Conservation (phyloP, 805 yeast species). For the Nakazawaea populi region DNA sequence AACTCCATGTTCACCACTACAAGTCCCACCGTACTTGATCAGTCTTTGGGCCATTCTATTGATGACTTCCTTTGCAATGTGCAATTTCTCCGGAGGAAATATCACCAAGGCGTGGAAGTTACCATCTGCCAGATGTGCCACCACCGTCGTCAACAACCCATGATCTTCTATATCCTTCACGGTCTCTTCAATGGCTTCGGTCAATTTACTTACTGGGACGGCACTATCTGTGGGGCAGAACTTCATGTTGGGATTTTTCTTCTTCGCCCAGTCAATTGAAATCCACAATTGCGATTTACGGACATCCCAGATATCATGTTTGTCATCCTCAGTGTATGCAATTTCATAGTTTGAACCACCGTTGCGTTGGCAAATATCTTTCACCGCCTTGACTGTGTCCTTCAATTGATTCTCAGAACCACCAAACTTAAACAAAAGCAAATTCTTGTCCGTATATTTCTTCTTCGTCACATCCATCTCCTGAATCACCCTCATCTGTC, state of each 20-base stretch:
- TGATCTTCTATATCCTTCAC: constrained; percentile 50
- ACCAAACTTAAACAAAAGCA: constrained; percentile 57
- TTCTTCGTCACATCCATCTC: constrained; percentile 35
- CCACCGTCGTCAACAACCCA: constrained; percentile 50
- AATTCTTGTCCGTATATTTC: constrained; percentile 24
- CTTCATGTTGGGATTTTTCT: constrained; percentile 31
- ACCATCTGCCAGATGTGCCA: constrained; percentile 85
- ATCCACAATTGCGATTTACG: constrained; percentile 67
- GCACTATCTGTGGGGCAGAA: constrained; percentile 82
- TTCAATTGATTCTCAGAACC: constrained; percentile 34
- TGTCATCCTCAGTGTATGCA: constrained; percentile 59
- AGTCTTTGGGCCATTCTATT: constrained; percentile 62
- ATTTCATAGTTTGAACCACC: constrained; percentile 54
- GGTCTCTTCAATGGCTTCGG: constrained; percentile 57
- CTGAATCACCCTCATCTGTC: constrained; percentile 64
- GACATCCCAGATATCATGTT: constrained; percentile 68
- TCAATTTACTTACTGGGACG: constrained; percentile 67
- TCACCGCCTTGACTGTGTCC: constrained; percentile 41
- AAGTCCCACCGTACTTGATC: constrained; percentile 68
- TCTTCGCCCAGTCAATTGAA: constrained; percentile 58
- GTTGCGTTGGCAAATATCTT: constrained; percentile 45
- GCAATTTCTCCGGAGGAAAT: constrained; percentile 45
- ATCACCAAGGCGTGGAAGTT: constrained; percentile 68
- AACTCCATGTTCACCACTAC: constrained; percentile 85
- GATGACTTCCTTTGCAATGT: constrained; percentile 42